Evolutionary conservation across 2,329 filamentous ascomycete species (phyloP), one percentile per base, ranked within the genome.

Genomic region (Fusarium sp.): DNA sequence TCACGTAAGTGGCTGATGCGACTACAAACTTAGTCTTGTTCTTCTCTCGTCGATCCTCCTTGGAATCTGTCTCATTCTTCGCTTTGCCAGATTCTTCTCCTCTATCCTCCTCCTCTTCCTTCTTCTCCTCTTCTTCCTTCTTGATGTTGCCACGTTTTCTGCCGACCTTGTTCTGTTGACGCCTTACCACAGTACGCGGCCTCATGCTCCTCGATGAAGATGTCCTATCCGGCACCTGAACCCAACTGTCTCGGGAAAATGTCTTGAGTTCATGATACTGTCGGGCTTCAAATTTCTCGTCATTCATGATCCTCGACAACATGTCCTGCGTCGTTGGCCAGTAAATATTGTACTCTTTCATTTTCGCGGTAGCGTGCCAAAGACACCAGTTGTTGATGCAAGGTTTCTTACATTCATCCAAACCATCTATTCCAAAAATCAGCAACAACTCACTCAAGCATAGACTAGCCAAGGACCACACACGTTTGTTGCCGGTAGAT

Each of bases 401-500:
- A 47, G 29, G n/a, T 3, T 27, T 20, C 68, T 58, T 13, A 70
- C 65, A 20, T 54, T 69, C 57, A 71, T 71, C 66, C 66, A 71
- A 7, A 29, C n/a, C 61, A 71, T 66, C 66, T 68, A 27, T 45
- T 5, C 2, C 14, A 25, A 47, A 25, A 16, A 7, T 36, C 11
- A 31, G 22, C 25, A 11, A 5, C 9, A 18, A 20, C 29, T 38
- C 14, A n/a, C 3, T 8, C 18, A n/a, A 38, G 9, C 14, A 10
- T 9, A 27, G 1, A 16, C 20, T 4, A 2, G 4, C 14, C 20
- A 4, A 0, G 0, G 4, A 8, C 1, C 35, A 60, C 68, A 29
- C 10, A 71, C 68, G 8, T 71, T 71, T 0, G 69, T 69, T 4
- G 69, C 36, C 1, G 69, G 69, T 1, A 71, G 10, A 16, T 71